A percentile compares a stretch with the other conserved stretches of the same genome.
phyloP scores from a whole-genome alignment of 306 rosid species.

The Rubus idaeus region DNA sequence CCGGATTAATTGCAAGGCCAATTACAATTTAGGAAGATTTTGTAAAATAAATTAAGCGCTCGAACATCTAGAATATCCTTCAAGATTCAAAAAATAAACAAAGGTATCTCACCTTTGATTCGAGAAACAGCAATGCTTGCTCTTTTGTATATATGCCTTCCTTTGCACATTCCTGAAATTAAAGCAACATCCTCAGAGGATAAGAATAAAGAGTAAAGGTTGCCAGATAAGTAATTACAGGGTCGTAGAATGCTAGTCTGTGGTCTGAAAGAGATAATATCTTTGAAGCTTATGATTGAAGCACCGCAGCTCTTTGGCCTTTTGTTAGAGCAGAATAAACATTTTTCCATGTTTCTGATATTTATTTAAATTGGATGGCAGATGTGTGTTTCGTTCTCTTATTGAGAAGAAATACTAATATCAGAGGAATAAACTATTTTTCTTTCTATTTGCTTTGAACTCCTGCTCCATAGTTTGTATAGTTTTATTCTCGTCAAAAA shows the following conservation, averaged over 20 bases:
- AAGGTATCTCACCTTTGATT: conserved; percentile 51
- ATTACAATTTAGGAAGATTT: neutral
- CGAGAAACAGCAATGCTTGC: conserved; percentile 76
- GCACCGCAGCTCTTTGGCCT: neutral
- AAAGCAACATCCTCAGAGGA: conserved; percentile 23
- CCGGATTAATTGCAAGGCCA: neutral
- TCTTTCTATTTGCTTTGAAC: neutral
- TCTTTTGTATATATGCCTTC: conserved; percentile 52
- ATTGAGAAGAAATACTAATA: neutral
- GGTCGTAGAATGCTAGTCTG: neutral
- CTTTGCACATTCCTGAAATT: conserved; percentile 74
- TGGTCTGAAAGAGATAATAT: neutral
- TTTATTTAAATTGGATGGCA: neutral
- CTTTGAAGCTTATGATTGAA: neutral
- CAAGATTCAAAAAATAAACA: neutral
- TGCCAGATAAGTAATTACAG: neutral
- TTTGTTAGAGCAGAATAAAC: neutral
- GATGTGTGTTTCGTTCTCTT: neutral
- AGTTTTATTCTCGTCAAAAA: neutral
- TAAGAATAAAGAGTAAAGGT: conserved; percentile 2
- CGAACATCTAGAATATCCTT: neutral
- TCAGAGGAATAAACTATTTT: neutral
- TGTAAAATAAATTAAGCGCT: neutral
- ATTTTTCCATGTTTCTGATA: neutral
- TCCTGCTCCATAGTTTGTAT: neutral